phyloP scores from a whole-genome alignment of 2,329 filamentous ascomycete species.

The Aspergillus latus region DNA sequence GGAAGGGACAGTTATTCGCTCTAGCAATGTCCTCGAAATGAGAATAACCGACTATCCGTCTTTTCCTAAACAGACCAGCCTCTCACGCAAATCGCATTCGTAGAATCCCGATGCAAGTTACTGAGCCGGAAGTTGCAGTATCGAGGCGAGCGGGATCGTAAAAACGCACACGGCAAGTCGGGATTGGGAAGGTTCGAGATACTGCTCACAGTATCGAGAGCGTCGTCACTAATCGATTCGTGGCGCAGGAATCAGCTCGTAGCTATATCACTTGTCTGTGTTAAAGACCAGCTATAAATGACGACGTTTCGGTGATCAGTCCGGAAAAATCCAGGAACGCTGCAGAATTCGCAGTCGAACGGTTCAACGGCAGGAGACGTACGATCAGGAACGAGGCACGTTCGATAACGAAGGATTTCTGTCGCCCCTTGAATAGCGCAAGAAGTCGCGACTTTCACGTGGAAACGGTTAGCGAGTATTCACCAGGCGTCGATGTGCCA shows the following conservation, averaged over 20 bases:
- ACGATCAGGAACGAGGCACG: slow-evolving; percentile 13
- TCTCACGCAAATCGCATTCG: slow-evolving; percentile 32
- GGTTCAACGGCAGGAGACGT: slow-evolving; percentile 10
- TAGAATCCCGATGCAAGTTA: slow-evolving; percentile 11
- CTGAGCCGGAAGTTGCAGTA: slow-evolving; percentile 3
- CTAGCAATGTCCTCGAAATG: slow-evolving; percentile 3
- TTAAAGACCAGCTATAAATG: slow-evolving; percentile 10
- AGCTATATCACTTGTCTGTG: slow-evolving; percentile 2
- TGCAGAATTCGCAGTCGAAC: slow-evolving; percentile 9
- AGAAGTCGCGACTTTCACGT: slow-evolving; percentile 31
- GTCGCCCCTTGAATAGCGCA: slow-evolving; percentile 25
- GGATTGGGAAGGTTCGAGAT: slow-evolving; percentile 1
- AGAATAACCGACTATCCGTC: slow-evolving; percentile 6
- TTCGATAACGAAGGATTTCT: slow-evolving; percentile 7
- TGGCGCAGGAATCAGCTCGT: slow-evolving; percentile 1
- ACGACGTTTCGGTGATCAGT: slow-evolving; percentile 17
- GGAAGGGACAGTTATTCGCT: slow-evolving; percentile 9
- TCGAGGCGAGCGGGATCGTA: slow-evolving; percentile 16
- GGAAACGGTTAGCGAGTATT: slow-evolving; percentile 16
- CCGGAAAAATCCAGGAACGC: slow-evolving; percentile 16
- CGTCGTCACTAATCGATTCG: background rate
- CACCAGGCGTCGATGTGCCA: slow-evolving; percentile 6
- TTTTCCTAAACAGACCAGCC: slow-evolving; percentile 10
- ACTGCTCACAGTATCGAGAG: slow-evolving; percentile 1
- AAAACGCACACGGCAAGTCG: slow-evolving; percentile 14